A percentile compares a stretch with the other conserved stretches of the same genome.
phyloP scores from a whole-genome alignment of 2,329 filamentous ascomycete species.

The Alternaria sp. region DNA sequence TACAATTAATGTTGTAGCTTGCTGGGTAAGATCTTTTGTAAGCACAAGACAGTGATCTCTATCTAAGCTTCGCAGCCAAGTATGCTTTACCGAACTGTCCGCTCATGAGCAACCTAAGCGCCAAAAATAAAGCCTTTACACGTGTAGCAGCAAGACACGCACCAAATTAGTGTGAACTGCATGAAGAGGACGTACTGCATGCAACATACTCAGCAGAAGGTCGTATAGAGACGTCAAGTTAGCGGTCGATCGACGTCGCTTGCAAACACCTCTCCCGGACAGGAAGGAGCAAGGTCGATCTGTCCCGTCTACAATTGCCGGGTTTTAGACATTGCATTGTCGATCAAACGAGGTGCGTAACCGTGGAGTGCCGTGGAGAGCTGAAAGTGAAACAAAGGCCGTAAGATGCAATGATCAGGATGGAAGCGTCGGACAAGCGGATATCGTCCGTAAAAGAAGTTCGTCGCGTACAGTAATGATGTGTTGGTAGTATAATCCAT shows the following conservation, averaged over 20 bases:
- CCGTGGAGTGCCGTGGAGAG: background rate
- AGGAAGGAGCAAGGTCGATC: constrained; percentile 5
- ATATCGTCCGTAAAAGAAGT: no score
- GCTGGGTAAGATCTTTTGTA: background rate
- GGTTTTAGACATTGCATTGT: background rate
- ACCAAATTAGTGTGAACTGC: background rate
- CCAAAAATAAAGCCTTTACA: background rate
- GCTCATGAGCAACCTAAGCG: background rate
- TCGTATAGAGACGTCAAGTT: constrained; percentile 1
- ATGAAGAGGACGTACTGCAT: background rate
- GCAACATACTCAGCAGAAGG: background rate
- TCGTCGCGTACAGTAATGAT: background rate
- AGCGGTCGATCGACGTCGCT: constrained; percentile 1
- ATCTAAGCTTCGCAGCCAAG: background rate
- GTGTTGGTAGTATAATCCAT: background rate
- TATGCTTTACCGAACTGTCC: background rate
- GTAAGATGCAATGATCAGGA: constrained; percentile 49
- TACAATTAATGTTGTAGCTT: background rate
- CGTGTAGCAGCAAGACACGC: background rate
- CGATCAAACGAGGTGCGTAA: constrained; percentile 2
- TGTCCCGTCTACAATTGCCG: background rate
- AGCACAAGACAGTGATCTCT: background rate
- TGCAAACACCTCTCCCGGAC: background rate
- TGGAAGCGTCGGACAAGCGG: no score
- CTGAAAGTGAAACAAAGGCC: constrained; percentile 5